These are phyloP conservation scores for Schwanniomyces vanrijiae DNA, from an alignment of 805 yeast species.

Conservation along the genomic window DNA sequence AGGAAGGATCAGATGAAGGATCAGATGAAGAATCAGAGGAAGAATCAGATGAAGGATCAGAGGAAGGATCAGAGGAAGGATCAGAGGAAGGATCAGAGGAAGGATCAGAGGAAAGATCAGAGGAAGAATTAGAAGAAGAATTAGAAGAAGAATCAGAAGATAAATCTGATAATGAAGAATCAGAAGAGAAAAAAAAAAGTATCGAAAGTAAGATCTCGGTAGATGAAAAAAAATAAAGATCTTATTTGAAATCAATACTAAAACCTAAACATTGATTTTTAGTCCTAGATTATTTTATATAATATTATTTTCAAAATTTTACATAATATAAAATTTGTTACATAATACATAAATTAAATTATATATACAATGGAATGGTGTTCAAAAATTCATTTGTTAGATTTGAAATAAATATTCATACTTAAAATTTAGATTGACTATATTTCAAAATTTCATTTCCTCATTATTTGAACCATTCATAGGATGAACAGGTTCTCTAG, in stretches of 20 bases:
- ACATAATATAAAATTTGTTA: too few relatives aligned
- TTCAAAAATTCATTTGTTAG: background rate
- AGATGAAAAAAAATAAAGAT: too few relatives aligned
- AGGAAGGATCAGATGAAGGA: conserved; percentile 9
- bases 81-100: conserved; percentile 4
- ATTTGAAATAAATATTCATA: too few relatives aligned
- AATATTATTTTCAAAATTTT: too few relatives aligned
- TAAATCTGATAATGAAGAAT: background rate
- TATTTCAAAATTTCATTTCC: conserved; percentile 2
- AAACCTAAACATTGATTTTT: too few relatives aligned
- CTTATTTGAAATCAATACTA: too few relatives aligned
- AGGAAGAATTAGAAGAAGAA: conserved; percentile 3
- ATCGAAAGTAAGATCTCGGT: too few relatives aligned
- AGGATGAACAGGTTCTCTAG: conserved; percentile 26
- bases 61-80: conserved; percentile 3
- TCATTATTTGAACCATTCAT: conserved; percentile 4
- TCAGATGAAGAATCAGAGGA: conserved; percentile 11
- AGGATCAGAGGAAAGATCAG: background rate
- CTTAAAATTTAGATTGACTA: too few relatives aligned
- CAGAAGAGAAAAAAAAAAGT: background rate
- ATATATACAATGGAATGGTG: background rate
- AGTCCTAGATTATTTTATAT: background rate
- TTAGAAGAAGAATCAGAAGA: background rate
- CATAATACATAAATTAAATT: background rate
- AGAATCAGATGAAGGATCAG: conserved; percentile 9